Evolutionary conservation across 2,329 filamentous ascomycete genomes (phyloP), one percentile per base, ranked within the genome.

Genomic region (Ciborinia camelliae): DNA sequence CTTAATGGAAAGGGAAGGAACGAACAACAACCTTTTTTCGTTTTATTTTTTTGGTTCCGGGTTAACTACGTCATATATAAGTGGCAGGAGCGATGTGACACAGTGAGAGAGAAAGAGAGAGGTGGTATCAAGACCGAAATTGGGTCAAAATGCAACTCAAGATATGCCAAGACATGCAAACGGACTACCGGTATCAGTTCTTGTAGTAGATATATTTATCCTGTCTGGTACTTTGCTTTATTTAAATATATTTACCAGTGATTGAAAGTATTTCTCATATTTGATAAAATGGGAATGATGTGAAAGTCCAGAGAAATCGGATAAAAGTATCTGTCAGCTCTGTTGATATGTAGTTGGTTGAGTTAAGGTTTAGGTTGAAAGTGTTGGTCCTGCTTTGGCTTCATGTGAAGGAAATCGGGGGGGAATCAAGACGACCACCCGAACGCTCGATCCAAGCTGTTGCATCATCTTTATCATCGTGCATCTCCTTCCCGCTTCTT

Each of bases 141-240:
- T 30, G 9, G 23, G 20, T 28, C 23, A 48, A 28, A n/a, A 41
- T 30, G 53, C 10, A 14, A 20, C 18, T n/a, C 37, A 12, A 32
- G 4, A 45, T 12, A 23, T 8, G 39, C 54, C 54, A 57, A 57
- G 54, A 57, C 26, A 23, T 57, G 54, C 26, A 43, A 57, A 57
- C 35, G 37, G 23, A 20, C n/a, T n/a, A n/a, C n/a, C n/a, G n/a
- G 9, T 20, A 51, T 15, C 26, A 30, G 12, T 50, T 7, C 43
- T 23, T 8, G 20, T n/a, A n/a, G 41, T 43, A 43, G 39, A 43
- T 18, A 43, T 14, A n/a, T n/a, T n/a, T n/a, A n/a, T n/a, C n/a
- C n/a, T n/a, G n/a, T n/a, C n/a, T 43, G 3, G 20, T 43, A 43
- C 39, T 43, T 18, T n/a, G n/a, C n/a, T n/a, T n/a, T n/a, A n/a